Conservation (phyloP, 1,139 yeast genomes). For the Candida gigantensis region DNA sequence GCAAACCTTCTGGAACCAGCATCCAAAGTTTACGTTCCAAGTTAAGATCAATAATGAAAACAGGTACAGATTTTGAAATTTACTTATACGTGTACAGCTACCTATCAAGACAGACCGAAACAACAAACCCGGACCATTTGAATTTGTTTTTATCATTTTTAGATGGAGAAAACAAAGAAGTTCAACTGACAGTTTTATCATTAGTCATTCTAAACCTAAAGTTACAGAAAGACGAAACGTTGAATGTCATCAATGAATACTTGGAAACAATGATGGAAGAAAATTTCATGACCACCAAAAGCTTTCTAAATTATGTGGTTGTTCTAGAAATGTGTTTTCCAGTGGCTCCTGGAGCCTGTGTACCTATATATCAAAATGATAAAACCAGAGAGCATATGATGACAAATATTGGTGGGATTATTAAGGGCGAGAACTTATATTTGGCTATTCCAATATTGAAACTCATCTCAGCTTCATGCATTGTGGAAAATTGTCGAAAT, state of each 20-base stretch:
- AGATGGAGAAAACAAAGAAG: slow-evolving; percentile 17
- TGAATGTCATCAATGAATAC: slow-evolving; percentile 23
- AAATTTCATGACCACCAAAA: slow-evolving; percentile 11
- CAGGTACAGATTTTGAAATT: slow-evolving; percentile 6
- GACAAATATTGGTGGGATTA: not conserved
- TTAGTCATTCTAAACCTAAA: slow-evolving; percentile 28
- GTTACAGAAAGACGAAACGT: slow-evolving; percentile 16
- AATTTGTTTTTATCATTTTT: slow-evolving; percentile 24
- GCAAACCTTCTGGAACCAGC: slow-evolving; percentile 3
- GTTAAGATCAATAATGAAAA: slow-evolving; percentile 15
- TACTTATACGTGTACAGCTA: slow-evolving; percentile 17
- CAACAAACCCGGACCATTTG: slow-evolving; percentile 25
- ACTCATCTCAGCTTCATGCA: slow-evolving; percentile 36
- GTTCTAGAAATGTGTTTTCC: slow-evolving; percentile 28
- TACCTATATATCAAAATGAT: slow-evolving; percentile 22
- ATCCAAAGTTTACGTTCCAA: slow-evolving; percentile 17
- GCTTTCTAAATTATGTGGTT: slow-evolving; percentile 25
- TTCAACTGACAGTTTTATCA: slow-evolving; percentile 24
- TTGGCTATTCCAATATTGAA: slow-evolving; percentile 18
- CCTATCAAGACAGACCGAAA: slow-evolving; percentile 19
- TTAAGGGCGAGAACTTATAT: not conserved
- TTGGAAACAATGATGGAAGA: slow-evolving; percentile 27
- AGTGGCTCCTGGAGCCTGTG: slow-evolving; percentile 24
- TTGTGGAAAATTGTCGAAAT: slow-evolving; percentile 37
- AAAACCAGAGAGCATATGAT: slow-evolving; percentile 20